phyloP scores from a whole-genome alignment of 139 green algal genomes.

The Asterochloris erici region DNA sequence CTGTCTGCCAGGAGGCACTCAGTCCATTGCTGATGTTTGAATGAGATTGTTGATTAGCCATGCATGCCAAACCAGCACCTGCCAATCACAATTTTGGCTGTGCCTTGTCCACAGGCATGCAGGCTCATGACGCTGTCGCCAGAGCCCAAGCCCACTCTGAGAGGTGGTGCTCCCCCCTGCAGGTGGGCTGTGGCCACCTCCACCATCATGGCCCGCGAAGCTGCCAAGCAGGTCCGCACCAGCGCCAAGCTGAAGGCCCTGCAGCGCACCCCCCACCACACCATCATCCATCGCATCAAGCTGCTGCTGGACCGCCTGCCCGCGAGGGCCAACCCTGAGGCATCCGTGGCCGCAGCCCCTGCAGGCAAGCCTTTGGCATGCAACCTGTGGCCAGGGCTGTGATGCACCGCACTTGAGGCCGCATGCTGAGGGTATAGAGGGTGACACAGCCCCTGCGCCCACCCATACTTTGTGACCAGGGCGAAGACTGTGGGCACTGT shows the following conservation, averaged over 20 bases:
- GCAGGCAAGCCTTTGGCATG: too few relatives aligned
- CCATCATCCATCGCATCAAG: conserved; percentile 15
- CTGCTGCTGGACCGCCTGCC: conserved; percentile 7
- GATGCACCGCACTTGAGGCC: too few relatives aligned
- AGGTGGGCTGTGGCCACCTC: conserved; percentile 9
- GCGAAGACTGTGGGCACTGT: too few relatives aligned
- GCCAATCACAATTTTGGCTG: not conserved
- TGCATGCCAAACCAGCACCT: too few relatives aligned
- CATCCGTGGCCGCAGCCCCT: too few relatives aligned
- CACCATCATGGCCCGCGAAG: conserved; percentile 7
- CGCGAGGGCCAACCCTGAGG: not conserved
- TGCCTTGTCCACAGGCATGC: not conserved
- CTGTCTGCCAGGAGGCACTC: too few relatives aligned
- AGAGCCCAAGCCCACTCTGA: not conserved
- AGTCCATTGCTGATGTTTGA: too few relatives aligned
- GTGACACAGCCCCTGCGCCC: too few relatives aligned
- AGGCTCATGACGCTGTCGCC: not conserved
- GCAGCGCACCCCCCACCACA: conserved; percentile 21
- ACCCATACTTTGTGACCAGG: too few relatives aligned
- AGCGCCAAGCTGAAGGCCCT: conserved; percentile 13
- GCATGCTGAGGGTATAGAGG: too few relatives aligned
- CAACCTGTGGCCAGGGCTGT: too few relatives aligned
- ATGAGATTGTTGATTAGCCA: too few relatives aligned
- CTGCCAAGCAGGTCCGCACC: conserved; percentile 1
- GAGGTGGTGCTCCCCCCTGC: not conserved